Conservation (phyloP, 306 rosid species). For the Astragalus membranaceus region DNA sequence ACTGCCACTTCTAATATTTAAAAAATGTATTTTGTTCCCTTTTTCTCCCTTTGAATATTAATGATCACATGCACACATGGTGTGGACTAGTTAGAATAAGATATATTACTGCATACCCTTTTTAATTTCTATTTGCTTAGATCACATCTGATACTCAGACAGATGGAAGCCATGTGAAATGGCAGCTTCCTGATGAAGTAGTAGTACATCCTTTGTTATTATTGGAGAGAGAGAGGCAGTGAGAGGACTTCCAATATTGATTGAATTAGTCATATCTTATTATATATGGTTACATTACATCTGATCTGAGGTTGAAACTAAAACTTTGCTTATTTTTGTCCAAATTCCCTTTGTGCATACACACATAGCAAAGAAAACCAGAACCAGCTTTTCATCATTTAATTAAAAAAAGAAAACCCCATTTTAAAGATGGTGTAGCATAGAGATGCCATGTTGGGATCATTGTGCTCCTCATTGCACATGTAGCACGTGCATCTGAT, state of each 20-base stretch:
- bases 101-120: neutral
- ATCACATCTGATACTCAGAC: constrained; percentile 25
- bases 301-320: neutral
- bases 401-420: constrained; percentile 24
- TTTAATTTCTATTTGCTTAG: constrained; percentile 10
- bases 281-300: neutral
- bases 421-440: constrained; percentile 16
- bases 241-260: neutral
- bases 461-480: constrained; percentile 45
- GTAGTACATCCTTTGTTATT: constrained; percentile 25
- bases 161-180: constrained; percentile 69
- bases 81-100: constrained; percentile 21
- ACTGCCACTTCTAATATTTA: constrained; percentile 40
- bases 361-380: constrained; percentile 16
- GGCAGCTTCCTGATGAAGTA: constrained; percentile 60
- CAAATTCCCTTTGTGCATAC: constrained; percentile 48
- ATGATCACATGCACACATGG: constrained; percentile 77
- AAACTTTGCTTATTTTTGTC: constrained; percentile 31
- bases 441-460: constrained; percentile 35
- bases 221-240: constrained; percentile 35
- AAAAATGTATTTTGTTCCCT: neutral
- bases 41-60: constrained; percentile 27
- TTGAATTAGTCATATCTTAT: constrained; percentile 1
- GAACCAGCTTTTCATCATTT: constrained; percentile 34
- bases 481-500: constrained; percentile 55